phyloP scores from a whole-genome alignment of 345 rosid species.

The Arabidopsis suecica region DNA sequence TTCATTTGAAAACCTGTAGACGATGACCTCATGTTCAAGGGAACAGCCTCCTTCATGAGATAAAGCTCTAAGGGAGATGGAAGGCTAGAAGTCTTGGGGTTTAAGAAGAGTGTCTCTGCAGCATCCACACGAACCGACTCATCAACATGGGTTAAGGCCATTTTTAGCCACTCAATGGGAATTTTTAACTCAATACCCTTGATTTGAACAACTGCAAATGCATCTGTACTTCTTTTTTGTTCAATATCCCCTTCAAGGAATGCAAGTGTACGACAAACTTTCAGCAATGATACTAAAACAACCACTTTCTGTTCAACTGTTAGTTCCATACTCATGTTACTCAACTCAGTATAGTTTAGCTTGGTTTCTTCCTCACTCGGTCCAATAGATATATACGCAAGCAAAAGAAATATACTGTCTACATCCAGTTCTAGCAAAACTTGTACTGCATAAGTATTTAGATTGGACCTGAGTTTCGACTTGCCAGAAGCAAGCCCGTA shows the following conservation, averaged over 20 bases:
- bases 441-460: slow-evolving; percentile 87
- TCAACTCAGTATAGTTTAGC: slow-evolving; percentile 48
- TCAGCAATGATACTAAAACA: slow-evolving; percentile 77
- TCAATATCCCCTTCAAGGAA: slow-evolving; percentile 92
- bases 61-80: slow-evolving; percentile 86
- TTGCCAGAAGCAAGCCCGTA: slow-evolving; percentile 86
- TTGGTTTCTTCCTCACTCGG: slow-evolving; percentile 56
- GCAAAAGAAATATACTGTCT: slow-evolving; percentile 90
- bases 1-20: slow-evolving; percentile 98
- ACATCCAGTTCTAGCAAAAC: slow-evolving; percentile 81
- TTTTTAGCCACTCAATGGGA: slow-evolving; percentile 76
- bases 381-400: slow-evolving; percentile 66
- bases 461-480: slow-evolving; percentile 90
- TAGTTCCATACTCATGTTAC: slow-evolving; percentile 49
- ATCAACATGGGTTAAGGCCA: slow-evolving; percentile 89
- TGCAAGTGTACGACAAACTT: slow-evolving; percentile 90
- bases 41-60: slow-evolving; percentile 79
- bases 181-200: slow-evolving; percentile 77
- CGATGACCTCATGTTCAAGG: slow-evolving; percentile 95
- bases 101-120: slow-evolving; percentile 92
- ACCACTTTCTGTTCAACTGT: slow-evolving; percentile 81
- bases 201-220: slow-evolving; percentile 62
- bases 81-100: slow-evolving; percentile 85
- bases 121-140: slow-evolving; percentile 94
- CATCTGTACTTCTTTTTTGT: slow-evolving; percentile 46